A percentile compares a stretch with the other conserved stretches of the same genome.
These are phyloP conservation scores for Hirschfeldia incana DNA, from an alignment of 345 rosid species.

Conservation along the genomic window DNA sequence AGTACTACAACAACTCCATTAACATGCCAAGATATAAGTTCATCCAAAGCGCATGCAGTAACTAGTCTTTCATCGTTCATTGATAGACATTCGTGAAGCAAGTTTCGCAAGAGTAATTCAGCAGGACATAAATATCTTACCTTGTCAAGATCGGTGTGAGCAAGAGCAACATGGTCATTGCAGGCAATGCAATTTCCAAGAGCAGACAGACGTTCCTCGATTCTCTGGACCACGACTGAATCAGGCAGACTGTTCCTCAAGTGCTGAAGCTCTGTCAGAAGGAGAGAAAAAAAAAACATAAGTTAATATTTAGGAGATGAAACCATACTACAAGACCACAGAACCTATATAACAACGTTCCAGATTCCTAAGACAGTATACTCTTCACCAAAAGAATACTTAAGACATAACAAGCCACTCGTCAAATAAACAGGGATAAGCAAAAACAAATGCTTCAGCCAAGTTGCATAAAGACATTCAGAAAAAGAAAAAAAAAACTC, in stretches of 20 bases:
- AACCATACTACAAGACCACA: slow-evolving; percentile 5
- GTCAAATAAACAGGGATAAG: neutral
- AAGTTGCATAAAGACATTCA: neutral
- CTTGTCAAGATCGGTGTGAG: slow-evolving; percentile 89
- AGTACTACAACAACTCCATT: neutral
- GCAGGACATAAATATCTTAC: neutral
- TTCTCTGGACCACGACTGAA: slow-evolving; percentile 81
- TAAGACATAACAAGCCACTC: neutral
- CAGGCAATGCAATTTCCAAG: slow-evolving; percentile 94
- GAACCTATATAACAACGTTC: neutral
- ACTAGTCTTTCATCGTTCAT: neutral
- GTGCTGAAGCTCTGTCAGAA: slow-evolving; percentile 77
- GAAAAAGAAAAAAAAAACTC: too few relatives aligned
- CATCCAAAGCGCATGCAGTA: too few relatives aligned
- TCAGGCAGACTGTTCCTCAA: slow-evolving; percentile 95
- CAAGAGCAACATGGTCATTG: slow-evolving; percentile 94
- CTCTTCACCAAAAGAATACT: neutral
- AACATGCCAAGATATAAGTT: neutral
- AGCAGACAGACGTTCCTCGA: slow-evolving; percentile 92
- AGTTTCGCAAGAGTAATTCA: neutral
- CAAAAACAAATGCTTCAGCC: neutral
- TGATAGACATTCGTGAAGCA: neutral
- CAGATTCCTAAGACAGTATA: neutral
- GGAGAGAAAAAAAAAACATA: neutral
- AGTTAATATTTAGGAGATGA: neutral